Base-by-base conservation (phyloP, 2,329 filamentous ascomycete species). In the Fusarium decemcellulare region DNA sequence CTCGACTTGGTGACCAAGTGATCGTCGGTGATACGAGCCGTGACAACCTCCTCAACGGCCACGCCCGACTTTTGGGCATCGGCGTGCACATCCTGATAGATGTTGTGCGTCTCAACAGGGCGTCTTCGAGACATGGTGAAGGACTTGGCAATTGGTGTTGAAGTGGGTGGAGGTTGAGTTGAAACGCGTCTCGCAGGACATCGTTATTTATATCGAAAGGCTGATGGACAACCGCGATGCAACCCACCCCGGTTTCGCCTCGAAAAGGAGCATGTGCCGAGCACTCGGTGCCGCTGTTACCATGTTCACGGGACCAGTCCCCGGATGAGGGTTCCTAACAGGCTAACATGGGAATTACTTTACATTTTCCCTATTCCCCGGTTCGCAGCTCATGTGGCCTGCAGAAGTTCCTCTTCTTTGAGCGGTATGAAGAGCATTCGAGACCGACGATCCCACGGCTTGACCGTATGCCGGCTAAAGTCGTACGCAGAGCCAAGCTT, bases 11-110 rank as follows among this genome's bases (percentile, higher is more conserved):
- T 60, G 30, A 73, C n/a, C 10, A 73, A 42, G 37, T 73, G 65
- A 4, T 73, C 70, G 2, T 73, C 70, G 5, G 68, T 65, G 30
- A 73, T 70, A 16, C 71, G 58, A 2, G 65, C 61, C n/a, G 68
- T 62, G 27, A 73, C 68, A 8, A 73, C 62, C 9, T 73, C 71
- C 8, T 63, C 68, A 1, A 73, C 71, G 14, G 52, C 63, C 7
- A 73, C 63, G 7, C 70, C 70, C 14, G 68, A 59, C 44, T 73
- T 73, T 37, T 27, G 36, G 9, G 71, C 70, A 32, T 70, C 63
- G 4, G 66, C 63, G 23, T 65, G 58, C 23, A 71, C 68, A 43
- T 73, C 68, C 44, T 71, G 63, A 34, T 73, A 68, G 36, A 67
- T 32, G 57, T 58, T 61, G 3, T 53, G 47, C 23, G 18, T 51